Evolutionary conservation across 768 basidiomycete species (phyloP).

Genomic region (Tricholoma hemisulphureum): DNA sequence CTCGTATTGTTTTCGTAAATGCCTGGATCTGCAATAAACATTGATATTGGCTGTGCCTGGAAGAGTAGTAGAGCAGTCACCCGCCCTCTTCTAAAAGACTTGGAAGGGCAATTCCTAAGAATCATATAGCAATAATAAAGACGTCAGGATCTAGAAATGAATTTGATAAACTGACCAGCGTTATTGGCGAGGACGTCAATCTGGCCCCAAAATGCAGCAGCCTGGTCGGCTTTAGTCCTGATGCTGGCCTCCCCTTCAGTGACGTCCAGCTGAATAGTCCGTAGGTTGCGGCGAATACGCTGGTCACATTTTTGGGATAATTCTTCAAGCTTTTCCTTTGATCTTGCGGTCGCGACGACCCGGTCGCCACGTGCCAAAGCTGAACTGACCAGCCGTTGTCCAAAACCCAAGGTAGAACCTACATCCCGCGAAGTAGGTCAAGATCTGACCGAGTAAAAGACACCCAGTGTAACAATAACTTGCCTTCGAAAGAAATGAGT

Average conservation of each 20-base stretch:
- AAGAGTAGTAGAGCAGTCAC: constrained; percentile 34
- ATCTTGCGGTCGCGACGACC: constrained; percentile 59
- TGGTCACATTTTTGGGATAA: constrained; percentile 27
- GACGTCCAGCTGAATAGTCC: constrained; percentile 51
- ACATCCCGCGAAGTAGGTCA: too few relatives aligned
- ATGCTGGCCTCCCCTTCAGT: constrained; percentile 43
- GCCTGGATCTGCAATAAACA: constrained; percentile 22
- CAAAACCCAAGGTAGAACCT: constrained; percentile 64
- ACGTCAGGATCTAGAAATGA: neutral
- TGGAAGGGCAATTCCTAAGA: constrained; percentile 35
- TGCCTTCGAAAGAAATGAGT: neutral
- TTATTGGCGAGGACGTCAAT: constrained; percentile 68
- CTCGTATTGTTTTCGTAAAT: constrained; percentile 42
- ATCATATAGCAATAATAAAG: neutral
- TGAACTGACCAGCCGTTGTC: constrained; percentile 47
- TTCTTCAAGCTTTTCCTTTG: constrained; percentile 39
- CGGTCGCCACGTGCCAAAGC: constrained; percentile 56
- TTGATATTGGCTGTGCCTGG: neutral
- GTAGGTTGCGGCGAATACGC: constrained; percentile 35
- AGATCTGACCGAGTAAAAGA: neutral
- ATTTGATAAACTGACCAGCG: constrained; percentile 44
- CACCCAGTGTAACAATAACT: neutral
- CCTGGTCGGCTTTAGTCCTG: constrained; percentile 40
- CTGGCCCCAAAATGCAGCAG: constrained; percentile 46
- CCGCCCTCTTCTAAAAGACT: constrained; percentile 58